Evolutionary conservation across 306 rosid species (phyloP).

Genomic region (Neltuma alba): DNA sequence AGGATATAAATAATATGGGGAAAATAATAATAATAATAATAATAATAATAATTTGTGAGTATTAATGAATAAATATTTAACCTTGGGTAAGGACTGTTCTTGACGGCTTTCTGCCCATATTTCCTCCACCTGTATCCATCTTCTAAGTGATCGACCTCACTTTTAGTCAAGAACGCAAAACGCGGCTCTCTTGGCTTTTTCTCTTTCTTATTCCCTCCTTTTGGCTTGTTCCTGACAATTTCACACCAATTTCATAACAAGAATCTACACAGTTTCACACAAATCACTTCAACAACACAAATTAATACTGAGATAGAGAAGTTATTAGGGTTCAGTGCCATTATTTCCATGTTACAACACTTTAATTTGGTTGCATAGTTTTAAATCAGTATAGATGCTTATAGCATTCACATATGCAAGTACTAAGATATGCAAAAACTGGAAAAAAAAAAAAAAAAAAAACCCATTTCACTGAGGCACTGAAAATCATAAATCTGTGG

Average conservation of each 20-base stretch:
- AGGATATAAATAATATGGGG: background rate
- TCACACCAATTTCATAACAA: background rate
- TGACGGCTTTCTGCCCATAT: slow-evolving; percentile 80
- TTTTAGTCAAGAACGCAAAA: slow-evolving; percentile 73
- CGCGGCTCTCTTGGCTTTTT: slow-evolving; percentile 60
- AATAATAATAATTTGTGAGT: background rate
- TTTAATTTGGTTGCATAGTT: background rate
- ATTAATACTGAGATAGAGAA: background rate
- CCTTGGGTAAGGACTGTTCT: slow-evolving; percentile 83
- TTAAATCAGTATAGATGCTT: slow-evolving; percentile 2
- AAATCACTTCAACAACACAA: no score
- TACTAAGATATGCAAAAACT: slow-evolving; percentile 24
- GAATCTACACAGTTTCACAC: background rate
- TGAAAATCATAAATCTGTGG: slow-evolving; percentile 19
- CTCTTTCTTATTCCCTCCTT: slow-evolving; percentile 60
- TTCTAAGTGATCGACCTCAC: slow-evolving; percentile 73
- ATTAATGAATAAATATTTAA: background rate
- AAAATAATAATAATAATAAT: no score
- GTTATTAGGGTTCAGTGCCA: slow-evolving; percentile 35
- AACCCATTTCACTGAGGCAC: background rate
- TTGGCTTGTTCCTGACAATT: slow-evolving; percentile 32
- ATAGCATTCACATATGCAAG: background rate
- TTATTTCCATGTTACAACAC: slow-evolving; percentile 20
- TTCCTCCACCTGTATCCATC: slow-evolving; percentile 87
- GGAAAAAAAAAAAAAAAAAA: no score